These are phyloP conservation scores for Penicillium expansum DNA, from an alignment of 2,329 filamentous ascomycete species.

Conservation along the genomic window DNA sequence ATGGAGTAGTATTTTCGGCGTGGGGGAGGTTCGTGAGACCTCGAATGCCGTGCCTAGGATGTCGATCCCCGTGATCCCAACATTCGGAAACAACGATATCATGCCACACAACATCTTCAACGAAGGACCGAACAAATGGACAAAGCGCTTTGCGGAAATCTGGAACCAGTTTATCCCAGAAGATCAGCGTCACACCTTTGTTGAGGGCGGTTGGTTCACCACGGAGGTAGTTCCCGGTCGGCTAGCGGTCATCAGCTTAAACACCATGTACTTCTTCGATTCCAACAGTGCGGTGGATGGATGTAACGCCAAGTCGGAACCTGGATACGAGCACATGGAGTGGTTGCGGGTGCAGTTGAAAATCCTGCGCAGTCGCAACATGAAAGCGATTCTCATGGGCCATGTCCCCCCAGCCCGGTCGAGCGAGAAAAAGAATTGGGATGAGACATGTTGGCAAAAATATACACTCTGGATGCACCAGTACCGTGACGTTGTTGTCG, in stretches of 20 bases:
- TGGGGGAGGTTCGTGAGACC: constrained; percentile 46
- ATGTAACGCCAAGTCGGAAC: constrained; percentile 73
- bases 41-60: constrained; percentile 54
- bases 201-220: constrained; percentile 91
- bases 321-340: constrained; percentile 91
- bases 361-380: constrained; percentile 73
- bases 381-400: constrained; percentile 93
- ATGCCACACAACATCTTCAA: constrained; percentile 93
- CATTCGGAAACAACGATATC: constrained; percentile 95
- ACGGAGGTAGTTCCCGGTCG: constrained; percentile 84
- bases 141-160: constrained; percentile 70
- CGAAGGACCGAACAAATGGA: constrained; percentile 82
- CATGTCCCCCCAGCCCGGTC: constrained; percentile 92
- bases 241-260: constrained; percentile 87
- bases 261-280: constrained; percentile 94
- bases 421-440: constrained; percentile 81
- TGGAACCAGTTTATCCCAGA: constrained; percentile 90
- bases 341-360: constrained; percentile 90
- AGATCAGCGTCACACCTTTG: constrained; percentile 84
- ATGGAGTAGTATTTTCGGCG: constrained; percentile 69
- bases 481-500: constrained; percentile 84
- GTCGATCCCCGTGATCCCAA: constrained; percentile 78
- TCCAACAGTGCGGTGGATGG: constrained; percentile 93
- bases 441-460: constrained; percentile 97
- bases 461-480: constrained; percentile 88